phyloP scores from a whole-genome alignment of 495 filamentous ascomycete genomes.

The Bathelium albidoporum region DNA sequence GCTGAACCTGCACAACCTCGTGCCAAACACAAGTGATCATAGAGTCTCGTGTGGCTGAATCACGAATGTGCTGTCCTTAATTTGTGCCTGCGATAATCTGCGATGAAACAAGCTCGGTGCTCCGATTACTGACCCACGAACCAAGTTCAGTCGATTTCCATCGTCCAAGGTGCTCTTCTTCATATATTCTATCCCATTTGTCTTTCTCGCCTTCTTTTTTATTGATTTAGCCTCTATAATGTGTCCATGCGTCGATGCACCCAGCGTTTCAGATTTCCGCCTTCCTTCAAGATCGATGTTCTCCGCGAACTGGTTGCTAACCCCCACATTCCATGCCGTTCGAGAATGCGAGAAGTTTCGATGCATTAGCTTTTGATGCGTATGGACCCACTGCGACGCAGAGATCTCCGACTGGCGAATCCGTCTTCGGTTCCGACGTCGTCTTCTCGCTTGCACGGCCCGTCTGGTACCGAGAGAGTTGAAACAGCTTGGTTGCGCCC shows the following conservation, averaged over 20 bases:
- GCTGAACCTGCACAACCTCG: constrained; percentile 61
- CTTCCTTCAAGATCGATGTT: not conserved
- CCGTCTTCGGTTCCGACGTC: not conserved
- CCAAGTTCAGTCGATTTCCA: not conserved
- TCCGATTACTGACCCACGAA: not conserved
- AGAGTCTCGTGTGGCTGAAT: not conserved
- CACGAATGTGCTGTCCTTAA: not conserved
- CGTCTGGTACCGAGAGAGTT: not conserved
- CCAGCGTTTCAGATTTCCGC: not conserved
- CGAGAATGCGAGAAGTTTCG: not conserved
- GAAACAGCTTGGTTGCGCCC: not conserved
- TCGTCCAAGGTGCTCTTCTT: not conserved
- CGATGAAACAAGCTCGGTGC: not conserved
- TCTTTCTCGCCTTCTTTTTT: not conserved
- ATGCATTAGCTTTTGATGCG: not conserved
- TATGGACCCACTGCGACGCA: not conserved
- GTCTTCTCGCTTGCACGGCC: not conserved
- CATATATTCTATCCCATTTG: not conserved
- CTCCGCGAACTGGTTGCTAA: not conserved
- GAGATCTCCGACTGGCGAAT: not conserved
- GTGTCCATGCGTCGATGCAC: not conserved
- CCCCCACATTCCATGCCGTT: not conserved
- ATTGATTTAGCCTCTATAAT: not conserved
- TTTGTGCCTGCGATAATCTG: not conserved
- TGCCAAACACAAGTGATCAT: not conserved